Evolutionary conservation across 2,329 filamentous ascomycete species (phyloP), one percentile per base, ranked within the genome.

Genomic region (Botrytis tulipae): DNA sequence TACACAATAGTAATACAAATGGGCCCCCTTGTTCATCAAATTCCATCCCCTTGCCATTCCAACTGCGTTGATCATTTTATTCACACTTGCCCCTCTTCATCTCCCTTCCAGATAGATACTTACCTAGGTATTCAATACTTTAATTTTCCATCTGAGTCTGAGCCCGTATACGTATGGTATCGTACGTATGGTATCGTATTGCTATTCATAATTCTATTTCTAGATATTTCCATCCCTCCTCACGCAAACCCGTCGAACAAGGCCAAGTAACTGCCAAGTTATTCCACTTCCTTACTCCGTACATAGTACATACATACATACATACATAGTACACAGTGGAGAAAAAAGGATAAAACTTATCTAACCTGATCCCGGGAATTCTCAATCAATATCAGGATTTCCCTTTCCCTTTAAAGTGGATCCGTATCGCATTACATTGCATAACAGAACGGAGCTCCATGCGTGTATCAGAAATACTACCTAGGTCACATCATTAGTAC

Each of bases 401-500:
- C 65, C 16, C 37, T 35, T 35, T 35, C 35, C 35, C 35, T 68
- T 14, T 18, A 14, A 14, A 22, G 46, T 42, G 65, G 44, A 35
- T 51, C 25, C 63, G 46, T 46, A 68, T 68, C 37, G 48, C 32
- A 54, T 54, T 57, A 57, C 51, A 57, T 57, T 57, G 51, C 51
- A 57, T 57, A 57, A 57, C 51, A 57, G 3, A 18, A 57, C 51
- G 51, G 51, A 57, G n/a, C 51, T 68, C n/a, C 51, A 54, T 51
- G 63, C 63, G 44, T 68, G 65, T 71, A 44, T 72, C 61, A 67
- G 51, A 60, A 20, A 66, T 32, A 68, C 25, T 8, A 40, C 48
- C 25, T 54, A 51, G 48, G 48, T n/a, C 48, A 14, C 44, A 22
- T 10, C 14, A 42, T 42, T 42, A 48, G 44, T 22, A 14, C 48